These are phyloP conservation scores for Mycena crocata DNA, from an alignment of 768 basidiomycete species.

Conservation along the genomic window DNA sequence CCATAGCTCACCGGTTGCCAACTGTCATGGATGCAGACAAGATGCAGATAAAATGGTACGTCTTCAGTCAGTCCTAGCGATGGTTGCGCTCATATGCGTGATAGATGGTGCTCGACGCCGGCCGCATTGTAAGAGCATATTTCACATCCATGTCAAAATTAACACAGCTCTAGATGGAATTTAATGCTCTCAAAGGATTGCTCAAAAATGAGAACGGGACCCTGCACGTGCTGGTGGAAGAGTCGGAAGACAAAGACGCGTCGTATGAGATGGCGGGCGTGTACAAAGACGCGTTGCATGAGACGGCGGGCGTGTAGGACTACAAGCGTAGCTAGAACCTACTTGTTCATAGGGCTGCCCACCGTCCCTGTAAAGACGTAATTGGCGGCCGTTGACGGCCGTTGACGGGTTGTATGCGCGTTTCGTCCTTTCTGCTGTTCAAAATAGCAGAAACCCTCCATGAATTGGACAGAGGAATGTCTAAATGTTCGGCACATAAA, in stretches of 20 bases:
- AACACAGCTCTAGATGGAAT: not conserved
- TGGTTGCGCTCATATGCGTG: not conserved
- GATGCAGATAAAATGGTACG: not conserved
- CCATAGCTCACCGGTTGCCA: not conserved
- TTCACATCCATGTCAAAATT: not conserved
- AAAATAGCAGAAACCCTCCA: not conserved
- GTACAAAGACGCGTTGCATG: no score
- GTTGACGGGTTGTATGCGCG: constrained; percentile 3
- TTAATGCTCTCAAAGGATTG: constrained; percentile 1
- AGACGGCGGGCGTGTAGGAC: no score
- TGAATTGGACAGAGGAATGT: not conserved
- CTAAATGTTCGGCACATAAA: not conserved
- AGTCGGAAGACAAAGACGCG: constrained; percentile 9
- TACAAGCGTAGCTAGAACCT: no score
- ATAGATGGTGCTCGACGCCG: not conserved
- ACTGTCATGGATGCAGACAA: constrained; percentile 12
- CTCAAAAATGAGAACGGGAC: constrained; percentile 1
- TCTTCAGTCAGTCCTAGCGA: not conserved
- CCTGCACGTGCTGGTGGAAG: constrained; percentile 7
- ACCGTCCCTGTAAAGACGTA: no score
- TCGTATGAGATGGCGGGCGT: constrained; percentile 7
- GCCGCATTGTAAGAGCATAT: not conserved
- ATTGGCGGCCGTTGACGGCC: not conserved
- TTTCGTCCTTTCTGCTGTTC: not conserved
- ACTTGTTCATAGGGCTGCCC: no score